Conservation (phyloP, 1,139 yeast species). For the Neolecta irregularis region DNA sequence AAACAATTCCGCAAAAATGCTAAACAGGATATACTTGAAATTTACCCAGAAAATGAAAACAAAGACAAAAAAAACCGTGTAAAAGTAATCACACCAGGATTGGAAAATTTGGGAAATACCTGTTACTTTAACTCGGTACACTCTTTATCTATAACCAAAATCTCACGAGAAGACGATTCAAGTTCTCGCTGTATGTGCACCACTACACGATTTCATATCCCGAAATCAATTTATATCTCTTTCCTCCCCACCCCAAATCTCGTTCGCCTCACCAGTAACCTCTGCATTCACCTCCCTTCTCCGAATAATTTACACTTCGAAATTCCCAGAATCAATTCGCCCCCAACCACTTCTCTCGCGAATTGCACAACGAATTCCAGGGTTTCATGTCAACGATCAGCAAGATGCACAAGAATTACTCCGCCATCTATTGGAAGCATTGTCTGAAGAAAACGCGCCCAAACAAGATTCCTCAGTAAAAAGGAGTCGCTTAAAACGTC, state of each 20-base stretch:
- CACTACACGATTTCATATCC: constrained; percentile 12
- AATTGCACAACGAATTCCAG: constrained; percentile 8
- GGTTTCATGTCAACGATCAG: constrained; percentile 10
- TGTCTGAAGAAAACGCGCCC: constrained; percentile 4
- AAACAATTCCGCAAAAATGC: no score
- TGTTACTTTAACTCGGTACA: constrained; percentile 14
- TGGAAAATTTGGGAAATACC: constrained; percentile 14
- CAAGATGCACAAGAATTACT: constrained; percentile 15
- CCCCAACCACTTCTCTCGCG: constrained; percentile 10
- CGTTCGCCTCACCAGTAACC: constrained; percentile 1
- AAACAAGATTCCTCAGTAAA: constrained; percentile 5
- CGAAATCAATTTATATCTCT: constrained; percentile 7
- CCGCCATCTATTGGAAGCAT: constrained; percentile 10
- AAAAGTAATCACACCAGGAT: constrained; percentile 9
- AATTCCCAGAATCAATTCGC: constrained; percentile 7
- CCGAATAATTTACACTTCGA: constrained; percentile 8
- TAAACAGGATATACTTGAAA: no score
- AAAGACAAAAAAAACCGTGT: neutral
- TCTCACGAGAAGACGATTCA: constrained; percentile 8
- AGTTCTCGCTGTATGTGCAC: constrained; percentile 9
- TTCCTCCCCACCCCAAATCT: constrained; percentile 5
- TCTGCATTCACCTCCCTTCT: constrained; percentile 10
- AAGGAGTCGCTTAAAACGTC: constrained; percentile 6
- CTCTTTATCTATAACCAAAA: neutral
- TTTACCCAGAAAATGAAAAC: no score